Evolutionary conservation across 1,284 basidiomycete species (phyloP).

Genomic region (Cutaneotrichosporon daszewskae): DNA sequence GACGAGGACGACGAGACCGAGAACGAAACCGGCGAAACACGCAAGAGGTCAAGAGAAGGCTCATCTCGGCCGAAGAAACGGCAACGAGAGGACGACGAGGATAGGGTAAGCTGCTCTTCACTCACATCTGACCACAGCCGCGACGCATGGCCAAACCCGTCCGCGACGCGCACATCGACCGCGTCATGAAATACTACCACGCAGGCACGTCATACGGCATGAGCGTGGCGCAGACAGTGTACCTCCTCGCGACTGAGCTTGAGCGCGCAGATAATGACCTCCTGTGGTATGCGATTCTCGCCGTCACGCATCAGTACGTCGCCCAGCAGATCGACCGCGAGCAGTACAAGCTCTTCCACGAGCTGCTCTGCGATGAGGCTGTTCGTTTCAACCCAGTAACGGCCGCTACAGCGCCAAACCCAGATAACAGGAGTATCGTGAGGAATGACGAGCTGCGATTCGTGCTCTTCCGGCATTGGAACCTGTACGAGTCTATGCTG

Average conservation of each 20-base stretch:
- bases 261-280: constrained; percentile 90
- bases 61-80: constrained; percentile 21
- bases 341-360: constrained; percentile 74
- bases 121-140: constrained; percentile 22
- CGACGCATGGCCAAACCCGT: constrained; percentile 63
- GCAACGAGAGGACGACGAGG: constrained; percentile 28
- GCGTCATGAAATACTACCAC: constrained; percentile 75
- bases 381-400: constrained; percentile 66
- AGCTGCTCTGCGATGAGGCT: constrained; percentile 79
- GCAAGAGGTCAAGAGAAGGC: constrained; percentile 54
- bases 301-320: constrained; percentile 87
- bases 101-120: constrained; percentile 5
- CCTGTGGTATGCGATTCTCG: constrained; percentile 91
- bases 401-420: constrained; percentile 38
- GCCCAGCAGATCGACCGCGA: constrained; percentile 80
- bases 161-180: constrained; percentile 57
- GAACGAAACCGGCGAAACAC: constrained; percentile 31
- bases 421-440: constrained; percentile 73
- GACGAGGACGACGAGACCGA: constrained; percentile 33
- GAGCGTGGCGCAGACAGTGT: constrained; percentile 81
- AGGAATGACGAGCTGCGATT: constrained; percentile 84
- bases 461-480: constrained; percentile 95
- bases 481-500: constrained; percentile 93
- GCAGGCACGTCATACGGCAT: constrained; percentile 83
- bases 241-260: constrained; percentile 79